Conservation (phyloP, 2,329 filamentous ascomycete genomes). For the Endothia cerciana region DNA sequence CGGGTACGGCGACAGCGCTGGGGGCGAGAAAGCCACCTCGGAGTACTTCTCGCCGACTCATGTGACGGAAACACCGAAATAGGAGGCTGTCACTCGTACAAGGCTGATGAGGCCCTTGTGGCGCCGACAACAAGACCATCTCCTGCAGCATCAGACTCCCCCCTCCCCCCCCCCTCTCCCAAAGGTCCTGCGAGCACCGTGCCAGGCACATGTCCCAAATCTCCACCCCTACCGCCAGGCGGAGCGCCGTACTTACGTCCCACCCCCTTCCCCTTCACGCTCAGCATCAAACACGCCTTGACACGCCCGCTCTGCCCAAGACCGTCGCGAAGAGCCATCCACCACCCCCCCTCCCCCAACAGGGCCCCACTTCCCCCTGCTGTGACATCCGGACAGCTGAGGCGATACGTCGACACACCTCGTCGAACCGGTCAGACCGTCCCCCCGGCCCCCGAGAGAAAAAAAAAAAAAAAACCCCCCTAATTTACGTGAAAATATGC, state of each 20-base stretch:
- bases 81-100: not conserved
- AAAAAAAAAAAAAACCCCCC: no score
- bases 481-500: no score
- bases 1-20: not conserved
- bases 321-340: not conserved
- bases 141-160: not conserved
- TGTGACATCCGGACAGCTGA: no score
- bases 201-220: not conserved
- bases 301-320: not conserved
- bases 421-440: no score
- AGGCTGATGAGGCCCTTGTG: not conserved
- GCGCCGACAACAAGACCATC: not conserved
- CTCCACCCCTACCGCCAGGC: not conserved
- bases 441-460: no score
- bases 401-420: no score
- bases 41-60: not conserved
- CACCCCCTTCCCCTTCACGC: no score
- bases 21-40: not conserved
- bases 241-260: no score
- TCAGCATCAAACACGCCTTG: not conserved
- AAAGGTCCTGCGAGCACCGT: not conserved
- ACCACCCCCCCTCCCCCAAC: no score
- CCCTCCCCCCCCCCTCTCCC: not conserved
- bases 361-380: no score
- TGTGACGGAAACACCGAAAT: not conserved